Evolutionary conservation across 2,329 filamentous ascomycete genomes (phyloP).

Genomic region (Paramyrothecium roridum): DNA sequence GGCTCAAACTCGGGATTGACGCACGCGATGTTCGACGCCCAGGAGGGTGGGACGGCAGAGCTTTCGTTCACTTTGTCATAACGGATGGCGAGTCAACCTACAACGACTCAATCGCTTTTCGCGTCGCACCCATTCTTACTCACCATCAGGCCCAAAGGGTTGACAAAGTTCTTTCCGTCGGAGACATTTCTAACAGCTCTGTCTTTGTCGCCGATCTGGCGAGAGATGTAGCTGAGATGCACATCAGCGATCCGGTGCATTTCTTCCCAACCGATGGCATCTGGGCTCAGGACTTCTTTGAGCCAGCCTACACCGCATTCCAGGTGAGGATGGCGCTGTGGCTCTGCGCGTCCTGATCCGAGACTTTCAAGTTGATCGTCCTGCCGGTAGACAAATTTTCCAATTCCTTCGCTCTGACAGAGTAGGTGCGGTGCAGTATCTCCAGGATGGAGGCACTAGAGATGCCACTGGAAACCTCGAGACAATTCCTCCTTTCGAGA

Average conservation of each 20-base stretch:
- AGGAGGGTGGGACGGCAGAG: slow-evolving; percentile 21
- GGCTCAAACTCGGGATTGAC: slow-evolving; percentile 31
- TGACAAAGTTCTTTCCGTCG: too few species aligned
- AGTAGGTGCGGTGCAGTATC: neutral
- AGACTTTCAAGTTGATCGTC: too few species aligned
- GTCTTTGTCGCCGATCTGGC: too few species aligned
- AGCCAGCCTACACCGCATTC: slow-evolving; percentile 34
- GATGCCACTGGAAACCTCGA: slow-evolving; percentile 30
- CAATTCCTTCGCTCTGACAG: too few species aligned
- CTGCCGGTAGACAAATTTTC: too few species aligned
- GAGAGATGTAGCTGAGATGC: too few species aligned
- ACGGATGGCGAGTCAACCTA: slow-evolving; percentile 11
- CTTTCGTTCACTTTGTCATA: slow-evolving; percentile 25
- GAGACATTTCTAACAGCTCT: too few species aligned
- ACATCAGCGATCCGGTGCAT: too few species aligned
- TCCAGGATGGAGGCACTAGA: slow-evolving; percentile 7
- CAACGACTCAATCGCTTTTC: slow-evolving; percentile 23
- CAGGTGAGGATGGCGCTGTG: slow-evolving; percentile 27
- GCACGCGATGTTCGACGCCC: slow-evolving; percentile 22
- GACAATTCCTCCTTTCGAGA: slow-evolving; percentile 28
- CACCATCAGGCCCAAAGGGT: too few species aligned
- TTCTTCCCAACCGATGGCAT: too few species aligned
- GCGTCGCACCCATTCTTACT: slow-evolving; percentile 29
- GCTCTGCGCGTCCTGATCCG: slow-evolving; percentile 28
- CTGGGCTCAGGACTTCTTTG: slow-evolving; percentile 37